Evolutionary conservation across 768 basidiomycete genomes (phyloP).

Genomic region (Cystobasidium ongulense): DNA sequence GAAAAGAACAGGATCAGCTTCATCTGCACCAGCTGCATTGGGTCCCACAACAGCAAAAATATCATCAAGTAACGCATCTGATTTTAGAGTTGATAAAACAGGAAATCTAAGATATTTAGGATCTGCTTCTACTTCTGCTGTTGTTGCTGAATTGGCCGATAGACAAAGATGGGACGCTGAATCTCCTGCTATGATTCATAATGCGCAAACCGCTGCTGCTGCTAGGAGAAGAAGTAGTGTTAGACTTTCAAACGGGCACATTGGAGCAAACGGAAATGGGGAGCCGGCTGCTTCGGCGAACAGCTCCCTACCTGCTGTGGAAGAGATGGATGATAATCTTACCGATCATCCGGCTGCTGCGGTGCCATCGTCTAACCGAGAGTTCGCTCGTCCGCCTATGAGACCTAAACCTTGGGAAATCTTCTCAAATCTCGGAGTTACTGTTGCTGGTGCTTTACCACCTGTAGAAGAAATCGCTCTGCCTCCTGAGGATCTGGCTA

Average conservation of each 20-base stretch:
- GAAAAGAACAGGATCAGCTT: neutral
- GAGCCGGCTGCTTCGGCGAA: neutral
- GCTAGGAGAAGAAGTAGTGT: neutral
- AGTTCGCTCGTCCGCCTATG: neutral
- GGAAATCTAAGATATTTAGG: conserved; percentile 23
- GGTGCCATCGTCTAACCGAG: neutral
- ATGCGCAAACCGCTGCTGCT: neutral
- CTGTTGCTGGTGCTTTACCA: conserved; percentile 8
- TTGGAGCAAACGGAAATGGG: neutral
- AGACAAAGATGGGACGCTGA: conserved; percentile 10
- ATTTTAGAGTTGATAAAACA: conserved; percentile 2
- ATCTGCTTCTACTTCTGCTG: conserved; percentile 20
- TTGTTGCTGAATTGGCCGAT: conserved; percentile 18
- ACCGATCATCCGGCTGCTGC: neutral
- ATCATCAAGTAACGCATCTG: neutral
- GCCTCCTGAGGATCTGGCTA: neutral
- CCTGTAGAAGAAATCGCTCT: conserved; percentile 15
- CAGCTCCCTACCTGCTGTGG: neutral
- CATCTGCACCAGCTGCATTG: neutral
- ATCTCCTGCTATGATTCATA: neutral
- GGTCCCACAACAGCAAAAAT: conserved; percentile 5
- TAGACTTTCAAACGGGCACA: neutral
- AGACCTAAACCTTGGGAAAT: conserved; percentile 21
- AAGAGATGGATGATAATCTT: neutral
- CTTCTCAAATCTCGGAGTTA: conserved; percentile 29